Evolutionary conservation across 176 grass and related monocot species (phyloP), one percentile per base, ranked within the genome.

Genomic region (Eleusine coracana): DNA sequence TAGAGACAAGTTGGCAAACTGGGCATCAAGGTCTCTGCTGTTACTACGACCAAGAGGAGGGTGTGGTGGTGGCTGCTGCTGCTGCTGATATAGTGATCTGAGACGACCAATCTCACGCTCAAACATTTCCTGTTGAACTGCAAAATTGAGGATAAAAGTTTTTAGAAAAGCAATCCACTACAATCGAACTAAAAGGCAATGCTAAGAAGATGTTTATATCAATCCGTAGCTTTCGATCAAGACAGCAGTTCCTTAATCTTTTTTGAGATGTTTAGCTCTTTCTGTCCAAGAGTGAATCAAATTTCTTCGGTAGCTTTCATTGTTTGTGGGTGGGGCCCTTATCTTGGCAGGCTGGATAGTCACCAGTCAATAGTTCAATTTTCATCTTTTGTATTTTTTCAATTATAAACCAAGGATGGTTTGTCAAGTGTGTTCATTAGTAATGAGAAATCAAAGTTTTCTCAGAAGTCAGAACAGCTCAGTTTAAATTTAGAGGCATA

Each of bases 71-170:
- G 10, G 60, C 13, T 92, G 94, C 37, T 92, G 94, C 3, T 93
- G 95, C 38, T 93, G 96, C 79, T 91, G 96, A 89, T 94, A 94
- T 31, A 96, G 31, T 3, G 45, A 87, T 78, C 89, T 87, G 69
- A 99, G 87, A 70, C 87, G 90, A 68, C 85, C 77, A 28, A 96
- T 88, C 86, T 96, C 96, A 87, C 86, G 83, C 83, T 99, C 96
- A 87, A 99, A 93, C 91, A 99, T 99, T 84, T 96, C 96, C 71
- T 99, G 93, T 83, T 99, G 96, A 85, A 92, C 96, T 99, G 85
- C 81, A 90, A 87, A 45, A 77, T 88, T 29, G 28, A 90, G 67
- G 68, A 70, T 42, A 56, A 61, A 90, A 69, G 66, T 65, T 70
- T 48, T 82, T n/a, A 68, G 51, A 21, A 86, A 56, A 89, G 28